Conservation (phyloP, 495 filamentous ascomycete genomes). For the Daldinia loculata region DNA sequence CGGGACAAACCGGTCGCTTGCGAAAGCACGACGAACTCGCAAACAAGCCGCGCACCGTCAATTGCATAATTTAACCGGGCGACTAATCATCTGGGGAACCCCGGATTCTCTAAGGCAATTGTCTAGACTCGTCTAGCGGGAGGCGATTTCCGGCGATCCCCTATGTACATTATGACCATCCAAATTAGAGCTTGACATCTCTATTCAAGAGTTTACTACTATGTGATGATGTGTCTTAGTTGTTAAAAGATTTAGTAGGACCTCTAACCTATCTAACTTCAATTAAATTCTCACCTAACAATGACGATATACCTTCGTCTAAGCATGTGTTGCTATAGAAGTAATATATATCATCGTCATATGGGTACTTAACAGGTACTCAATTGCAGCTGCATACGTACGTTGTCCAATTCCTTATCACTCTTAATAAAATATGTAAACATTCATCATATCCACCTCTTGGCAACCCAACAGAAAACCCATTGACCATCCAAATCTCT, state of each 20-base stretch:
- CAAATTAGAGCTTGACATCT: neutral
- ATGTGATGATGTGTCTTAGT: no score
- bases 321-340: neutral
- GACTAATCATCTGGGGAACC: neutral
- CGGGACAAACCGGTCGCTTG: slow-evolving; percentile 26
- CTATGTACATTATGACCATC: neutral
- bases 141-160: neutral
- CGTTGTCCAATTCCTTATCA: neutral
- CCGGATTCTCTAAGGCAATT: neutral
- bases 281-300: neutral
- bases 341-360: neutral
- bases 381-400: neutral
- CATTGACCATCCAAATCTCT: neutral
- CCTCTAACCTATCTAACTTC: no score
- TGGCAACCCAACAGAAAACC: neutral
- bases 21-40: neutral
- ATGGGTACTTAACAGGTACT: neutral
- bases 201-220: neutral
- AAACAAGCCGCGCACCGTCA: neutral
- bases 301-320: neutral
- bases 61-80: slow-evolving; percentile 1
- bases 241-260: no score
- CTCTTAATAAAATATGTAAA: neutral
- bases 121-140: neutral
- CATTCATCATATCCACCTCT: neutral